Conservation (phyloP, 257 asterid species). For the Solanum chilense region DNA sequence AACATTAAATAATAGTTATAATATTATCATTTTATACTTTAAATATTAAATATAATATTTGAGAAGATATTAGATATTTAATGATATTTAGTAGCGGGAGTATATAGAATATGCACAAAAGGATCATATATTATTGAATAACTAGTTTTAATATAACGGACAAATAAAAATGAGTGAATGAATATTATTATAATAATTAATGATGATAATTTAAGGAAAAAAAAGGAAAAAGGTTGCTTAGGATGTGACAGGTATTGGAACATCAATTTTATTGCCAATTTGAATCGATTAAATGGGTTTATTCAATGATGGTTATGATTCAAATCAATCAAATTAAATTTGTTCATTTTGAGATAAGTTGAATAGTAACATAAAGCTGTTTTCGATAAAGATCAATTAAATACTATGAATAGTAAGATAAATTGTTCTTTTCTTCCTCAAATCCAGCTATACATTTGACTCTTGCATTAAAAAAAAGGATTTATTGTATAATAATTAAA, state of each 20-base stretch:
- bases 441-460: background rate
- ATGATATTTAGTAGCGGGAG: too few relatives aligned
- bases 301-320: background rate
- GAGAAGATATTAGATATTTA: too few relatives aligned
- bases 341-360: background rate
- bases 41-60: too few relatives aligned
- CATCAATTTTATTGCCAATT: background rate
- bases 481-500: background rate
- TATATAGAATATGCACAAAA: too few relatives aligned
- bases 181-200: too few relatives aligned
- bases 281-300: background rate
- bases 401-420: background rate
- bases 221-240: background rate
- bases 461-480: background rate
- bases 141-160: too few relatives aligned
- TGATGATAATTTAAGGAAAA: background rate
- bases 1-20: too few relatives aligned
- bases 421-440: background rate
- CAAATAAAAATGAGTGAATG: too few relatives aligned
- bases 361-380: background rate
- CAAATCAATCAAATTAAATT: background rate
- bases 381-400: background rate
- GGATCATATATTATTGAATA: fast-evolving
- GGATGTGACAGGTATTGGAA: background rate
- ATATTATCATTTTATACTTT: too few relatives aligned